Base-by-base conservation (phyloP, 768 basidiomycete genomes). In the Thelephora aurantiotincta region DNA sequence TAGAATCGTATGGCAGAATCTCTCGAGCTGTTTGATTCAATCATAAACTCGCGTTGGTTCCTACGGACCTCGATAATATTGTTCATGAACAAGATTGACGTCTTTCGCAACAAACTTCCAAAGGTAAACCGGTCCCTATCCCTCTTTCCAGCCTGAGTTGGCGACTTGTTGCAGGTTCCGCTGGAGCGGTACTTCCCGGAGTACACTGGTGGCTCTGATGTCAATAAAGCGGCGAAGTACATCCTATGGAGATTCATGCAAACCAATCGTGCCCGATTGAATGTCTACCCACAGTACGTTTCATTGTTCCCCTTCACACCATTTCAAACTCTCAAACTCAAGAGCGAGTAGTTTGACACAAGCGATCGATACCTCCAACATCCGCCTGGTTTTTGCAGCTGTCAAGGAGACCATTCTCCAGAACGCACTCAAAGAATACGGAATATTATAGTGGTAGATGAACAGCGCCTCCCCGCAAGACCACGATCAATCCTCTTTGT, bases 221-320 rank as follows among this genome's bases (percentile, higher is more conserved):
- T 93, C 62, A 92, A 90, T 67, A 93, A 92, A 62, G 90, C 89
- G 2, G 89, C 91, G 0, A 91, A 92, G 55, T 94, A 89, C 53
- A 91, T 96, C 46, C 68, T 96, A 33, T 96, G 91, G 92, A 69
- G 85, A 57, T 96, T 94, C 57, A 92, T 91, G 73, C 88, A 93
- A 62, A 82, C 84, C 48, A 94, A 93, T 54, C 67, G 84, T 16
- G 86, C 85, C 47, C 63, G 80, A 45, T 63, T 93, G 54, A 88
- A 82, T 48, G 85, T 96, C 16, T 96, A 93, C 62, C 90, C 91
- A 2, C 91, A 96, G 85, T 86, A 52, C 33, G 82, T 16, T 26
- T 9, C 13, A 11, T 12, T 44, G 16, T 33, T 45, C 34, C 35
- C 35, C 45, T 33, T 19, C 26, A 33, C 14, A 9, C 26, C 26